phyloP scores from a whole-genome alignment of 495 filamentous ascomycete genomes.

The Xylaria palmicola region DNA sequence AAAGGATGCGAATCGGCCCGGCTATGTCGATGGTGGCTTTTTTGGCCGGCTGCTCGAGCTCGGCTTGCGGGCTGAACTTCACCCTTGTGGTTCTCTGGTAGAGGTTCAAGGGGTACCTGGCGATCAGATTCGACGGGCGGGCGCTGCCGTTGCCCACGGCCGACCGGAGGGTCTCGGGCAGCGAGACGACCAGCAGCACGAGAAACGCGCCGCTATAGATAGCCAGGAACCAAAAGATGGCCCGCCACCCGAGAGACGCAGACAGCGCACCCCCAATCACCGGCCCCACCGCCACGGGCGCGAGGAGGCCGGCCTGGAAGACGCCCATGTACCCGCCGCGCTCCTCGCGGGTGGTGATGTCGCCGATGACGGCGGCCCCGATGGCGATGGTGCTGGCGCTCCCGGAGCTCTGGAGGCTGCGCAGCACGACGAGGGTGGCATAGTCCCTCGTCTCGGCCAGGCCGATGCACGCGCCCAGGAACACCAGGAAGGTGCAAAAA shows the following conservation, averaged over 20 bases:
- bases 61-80: conserved; percentile 16
- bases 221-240: conserved; percentile 58
- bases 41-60: conserved; percentile 16
- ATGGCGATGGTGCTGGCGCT: conserved; percentile 56
- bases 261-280: conserved; percentile 56
- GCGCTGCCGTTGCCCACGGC: conserved; percentile 53
- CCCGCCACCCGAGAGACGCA: conserved; percentile 52
- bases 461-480: conserved; percentile 49
- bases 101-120: conserved; percentile 34
- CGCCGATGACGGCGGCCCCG: conserved; percentile 56
- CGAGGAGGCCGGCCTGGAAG: conserved; percentile 49
- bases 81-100: conserved; percentile 35
- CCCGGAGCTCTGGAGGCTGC: conserved; percentile 52
- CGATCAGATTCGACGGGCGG: conserved; percentile 27
- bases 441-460: conserved; percentile 48
- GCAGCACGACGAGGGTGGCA: conserved; percentile 44
- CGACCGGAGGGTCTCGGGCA: conserved; percentile 57
- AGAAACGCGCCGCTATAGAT: conserved; percentile 50
- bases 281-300: conserved; percentile 51
- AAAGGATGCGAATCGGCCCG: conserved; percentile 47
- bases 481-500: conserved; percentile 45
- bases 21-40: conserved; percentile 38
- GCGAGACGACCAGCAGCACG: conserved; percentile 36
- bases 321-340: conserved; percentile 58
- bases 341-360: conserved; percentile 53